These are phyloP conservation scores for Auricularia auricula-judae DNA, from an alignment of 768 basidiomycete genomes.

Conservation along the genomic window DNA sequence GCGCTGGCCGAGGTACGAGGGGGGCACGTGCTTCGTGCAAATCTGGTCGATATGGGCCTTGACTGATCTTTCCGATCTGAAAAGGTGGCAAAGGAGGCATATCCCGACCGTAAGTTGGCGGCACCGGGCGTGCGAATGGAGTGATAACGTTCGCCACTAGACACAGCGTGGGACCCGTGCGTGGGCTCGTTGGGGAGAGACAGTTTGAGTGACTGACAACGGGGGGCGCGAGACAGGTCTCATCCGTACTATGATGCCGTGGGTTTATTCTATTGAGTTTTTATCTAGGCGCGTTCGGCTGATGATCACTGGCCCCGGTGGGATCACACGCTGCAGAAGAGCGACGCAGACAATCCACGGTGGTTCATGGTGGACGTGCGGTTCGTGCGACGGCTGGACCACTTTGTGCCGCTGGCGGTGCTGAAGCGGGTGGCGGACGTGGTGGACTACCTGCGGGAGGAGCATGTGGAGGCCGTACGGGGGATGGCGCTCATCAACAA, in stretches of 20 bases:
- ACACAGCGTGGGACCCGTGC: slow-evolving; percentile 83
- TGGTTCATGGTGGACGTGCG: slow-evolving; percentile 90
- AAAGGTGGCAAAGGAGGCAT: slow-evolving; percentile 49
- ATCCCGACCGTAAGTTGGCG: slow-evolving; percentile 68
- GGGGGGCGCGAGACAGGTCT: slow-evolving; percentile 19
- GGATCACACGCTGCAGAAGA: slow-evolving; percentile 42
- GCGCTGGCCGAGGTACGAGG: slow-evolving; percentile 63
- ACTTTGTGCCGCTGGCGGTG: slow-evolving; percentile 73
- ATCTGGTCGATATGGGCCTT: slow-evolving; percentile 32
- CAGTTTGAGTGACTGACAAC: not conserved
- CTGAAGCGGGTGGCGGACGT: slow-evolving; percentile 54
- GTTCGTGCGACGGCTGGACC: slow-evolving; percentile 48
- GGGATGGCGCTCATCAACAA: slow-evolving; percentile 74
- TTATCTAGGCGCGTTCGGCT: not conserved
- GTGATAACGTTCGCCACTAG: slow-evolving; percentile 28
- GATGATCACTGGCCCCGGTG: not conserved
- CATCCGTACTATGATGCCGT: slow-evolving; percentile 81
- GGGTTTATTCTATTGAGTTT: slow-evolving; percentile 13
- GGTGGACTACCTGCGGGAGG: slow-evolving; percentile 55
- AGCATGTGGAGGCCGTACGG: slow-evolving; percentile 53
- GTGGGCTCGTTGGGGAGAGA: slow-evolving; percentile 2
- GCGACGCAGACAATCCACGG: slow-evolving; percentile 59
- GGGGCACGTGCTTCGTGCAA: not conserved
- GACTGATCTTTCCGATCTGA: slow-evolving; percentile 13
- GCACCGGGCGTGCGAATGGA: not conserved